These are phyloP conservation scores for Colletotrichum sp. DNA, from an alignment of 2,329 filamentous ascomycete species.

Conservation along the genomic window DNA sequence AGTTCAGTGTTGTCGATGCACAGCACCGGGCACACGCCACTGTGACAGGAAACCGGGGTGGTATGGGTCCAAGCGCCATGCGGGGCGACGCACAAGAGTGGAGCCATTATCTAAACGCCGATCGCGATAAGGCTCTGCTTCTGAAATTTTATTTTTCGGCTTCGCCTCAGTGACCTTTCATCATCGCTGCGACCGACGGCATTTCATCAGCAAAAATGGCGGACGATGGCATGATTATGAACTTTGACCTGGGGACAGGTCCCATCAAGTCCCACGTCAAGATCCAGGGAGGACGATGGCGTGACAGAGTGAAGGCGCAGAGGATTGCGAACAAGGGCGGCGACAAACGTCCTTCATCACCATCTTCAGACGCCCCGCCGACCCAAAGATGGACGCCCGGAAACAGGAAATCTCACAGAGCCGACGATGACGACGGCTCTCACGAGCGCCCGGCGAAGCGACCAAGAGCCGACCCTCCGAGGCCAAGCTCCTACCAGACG, in stretches of 20 bases:
- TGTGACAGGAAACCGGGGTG: too few species aligned
- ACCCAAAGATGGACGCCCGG: slow-evolving; percentile 6
- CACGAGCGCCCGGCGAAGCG: slow-evolving; percentile 48
- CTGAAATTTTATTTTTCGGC: slow-evolving; percentile 12
- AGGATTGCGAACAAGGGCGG: slow-evolving; percentile 51
- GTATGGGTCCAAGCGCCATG: not conserved
- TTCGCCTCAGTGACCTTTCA: not conserved
- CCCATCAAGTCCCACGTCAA: slow-evolving; percentile 66
- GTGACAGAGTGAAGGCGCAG: slow-evolving; percentile 83
- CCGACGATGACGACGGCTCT: slow-evolving; percentile 31
- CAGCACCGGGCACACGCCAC: too few species aligned
- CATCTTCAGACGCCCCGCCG: slow-evolving; percentile 25
- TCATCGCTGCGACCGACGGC: not conserved
- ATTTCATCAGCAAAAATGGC: slow-evolving; percentile 64
- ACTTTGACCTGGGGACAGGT: slow-evolving; percentile 80
- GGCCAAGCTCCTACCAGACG: slow-evolving; percentile 34
- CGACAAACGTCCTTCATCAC: slow-evolving; percentile 30
- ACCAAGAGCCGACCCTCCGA: slow-evolving; percentile 40
- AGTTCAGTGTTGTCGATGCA: too few species aligned
- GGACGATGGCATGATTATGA: slow-evolving; percentile 93
- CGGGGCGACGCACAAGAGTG: not conserved
- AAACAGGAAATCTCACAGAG: slow-evolving; percentile 20
- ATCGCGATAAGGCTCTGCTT: slow-evolving; percentile 11
- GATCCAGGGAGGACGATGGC: slow-evolving; percentile 93
- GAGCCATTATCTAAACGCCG: slow-evolving; percentile 15